Evolutionary conservation across 805 yeast species (phyloP).

Genomic region (Metschnikowia kofuensis): DNA sequence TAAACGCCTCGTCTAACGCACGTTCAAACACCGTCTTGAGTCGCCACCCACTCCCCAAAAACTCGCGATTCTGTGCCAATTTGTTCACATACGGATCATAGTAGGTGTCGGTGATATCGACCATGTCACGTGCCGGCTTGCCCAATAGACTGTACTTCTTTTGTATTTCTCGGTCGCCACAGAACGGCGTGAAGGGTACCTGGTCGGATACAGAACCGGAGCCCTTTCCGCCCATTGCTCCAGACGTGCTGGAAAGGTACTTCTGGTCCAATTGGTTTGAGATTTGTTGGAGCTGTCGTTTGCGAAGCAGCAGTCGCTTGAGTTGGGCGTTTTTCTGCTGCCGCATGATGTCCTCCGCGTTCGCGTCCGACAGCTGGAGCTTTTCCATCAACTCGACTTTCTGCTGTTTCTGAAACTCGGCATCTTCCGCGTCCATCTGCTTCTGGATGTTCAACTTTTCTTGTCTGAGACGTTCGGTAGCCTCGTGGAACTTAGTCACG

Average conservation of each 20-base stretch:
- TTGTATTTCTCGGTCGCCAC: constrained; percentile 72
- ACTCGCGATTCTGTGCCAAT: constrained; percentile 58
- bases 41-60: constrained; percentile 82
- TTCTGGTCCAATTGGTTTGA: constrained; percentile 52
- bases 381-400: constrained; percentile 41
- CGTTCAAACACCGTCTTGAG: constrained; percentile 67
- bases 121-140: constrained; percentile 23
- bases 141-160: constrained; percentile 48
- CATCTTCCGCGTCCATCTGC: constrained; percentile 49
- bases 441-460: constrained; percentile 66
- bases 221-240: constrained; percentile 23
- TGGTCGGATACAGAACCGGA: constrained; percentile 20
- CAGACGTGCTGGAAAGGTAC: constrained; percentile 29
- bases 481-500: constrained; percentile 61
- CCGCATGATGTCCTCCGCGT: constrained; percentile 39
- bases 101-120: constrained; percentile 41
- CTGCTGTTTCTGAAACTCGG: constrained; percentile 38
- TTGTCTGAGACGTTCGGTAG: constrained; percentile 51
- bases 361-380: constrained; percentile 29
- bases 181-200: constrained; percentile 88
- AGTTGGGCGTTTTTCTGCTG: constrained; percentile 40
- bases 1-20: constrained; percentile 82
- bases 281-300: constrained; percentile 56
- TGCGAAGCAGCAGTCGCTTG: constrained; percentile 63
- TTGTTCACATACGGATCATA: constrained; percentile 46